Percentiles rank a stretch among this genome's conserved stretches.
Conservation (phyloP, 2,329 filamentous ascomycete species). For the Neurospora sp. region DNA sequence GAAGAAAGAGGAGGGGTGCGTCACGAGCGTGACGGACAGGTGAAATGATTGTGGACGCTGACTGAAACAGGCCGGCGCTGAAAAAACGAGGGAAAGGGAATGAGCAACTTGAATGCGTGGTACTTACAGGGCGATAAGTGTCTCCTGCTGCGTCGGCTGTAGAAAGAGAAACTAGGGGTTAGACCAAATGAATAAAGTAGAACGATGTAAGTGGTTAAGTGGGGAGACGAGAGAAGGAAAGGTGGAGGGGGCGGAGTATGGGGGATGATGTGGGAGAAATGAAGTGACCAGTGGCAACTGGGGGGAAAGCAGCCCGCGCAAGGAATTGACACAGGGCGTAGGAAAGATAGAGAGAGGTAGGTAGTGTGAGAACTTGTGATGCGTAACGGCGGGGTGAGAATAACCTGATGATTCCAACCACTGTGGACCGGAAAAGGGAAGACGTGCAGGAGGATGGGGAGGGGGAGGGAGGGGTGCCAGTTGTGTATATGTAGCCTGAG, state of each 20-base stretch:
- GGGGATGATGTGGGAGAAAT: constrained; percentile 9
- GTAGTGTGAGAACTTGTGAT: constrained; percentile 28
- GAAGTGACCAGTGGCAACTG: constrained; percentile 19
- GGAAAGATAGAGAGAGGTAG: constrained; percentile 13
- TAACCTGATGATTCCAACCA: constrained; percentile 26
- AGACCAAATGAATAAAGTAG: constrained; percentile 24
- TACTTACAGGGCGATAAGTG: constrained; percentile 51
- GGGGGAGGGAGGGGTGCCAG: constrained; percentile 20
- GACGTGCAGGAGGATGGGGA: constrained; percentile 34
- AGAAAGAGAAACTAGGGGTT: constrained; percentile 27
- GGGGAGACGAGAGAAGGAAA: constrained; percentile 17
- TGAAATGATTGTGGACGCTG: neutral
- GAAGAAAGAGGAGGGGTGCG: neutral
- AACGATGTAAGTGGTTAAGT: constrained; percentile 4
- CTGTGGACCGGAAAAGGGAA: constrained; percentile 28
- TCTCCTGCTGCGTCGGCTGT: constrained; percentile 47
- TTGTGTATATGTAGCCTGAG: constrained; percentile 17
- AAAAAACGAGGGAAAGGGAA: neutral
- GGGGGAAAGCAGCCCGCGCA: constrained; percentile 4
- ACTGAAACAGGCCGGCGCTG: neutral
- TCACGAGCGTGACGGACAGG: neutral
- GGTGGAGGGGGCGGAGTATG: constrained; percentile 10
- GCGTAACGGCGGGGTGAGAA: constrained; percentile 25
- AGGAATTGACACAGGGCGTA: constrained; percentile 17
- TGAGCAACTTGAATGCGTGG: neutral